A percentile compares a stretch with the other conserved stretches of the same genome.
Evolutionary conservation across 257 asterid genomes (phyloP).

Genomic region (Solanum bulbocastanum): DNA sequence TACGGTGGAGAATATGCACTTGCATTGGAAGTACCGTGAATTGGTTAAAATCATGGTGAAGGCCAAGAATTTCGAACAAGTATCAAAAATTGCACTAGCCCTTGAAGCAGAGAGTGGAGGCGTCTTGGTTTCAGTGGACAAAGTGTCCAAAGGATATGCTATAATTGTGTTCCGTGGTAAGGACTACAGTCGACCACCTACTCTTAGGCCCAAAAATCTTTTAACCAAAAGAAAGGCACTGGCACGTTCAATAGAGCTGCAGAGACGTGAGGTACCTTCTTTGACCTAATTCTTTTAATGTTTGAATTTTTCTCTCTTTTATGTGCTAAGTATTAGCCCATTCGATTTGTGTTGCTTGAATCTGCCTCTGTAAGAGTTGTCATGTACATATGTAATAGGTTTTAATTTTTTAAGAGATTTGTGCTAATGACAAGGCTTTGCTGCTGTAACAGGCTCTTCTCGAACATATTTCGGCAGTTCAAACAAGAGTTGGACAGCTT

Average conservation of each 20-base stretch:
- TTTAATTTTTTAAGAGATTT: background rate
- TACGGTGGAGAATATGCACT: constrained; percentile 98
- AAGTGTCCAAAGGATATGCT: constrained; percentile 90
- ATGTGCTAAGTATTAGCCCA: background rate
- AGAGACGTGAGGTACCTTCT: constrained; percentile 68
- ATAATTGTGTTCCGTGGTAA: constrained; percentile 82
- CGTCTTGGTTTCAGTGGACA: constrained; percentile 79
- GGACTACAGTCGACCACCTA: constrained; percentile 62
- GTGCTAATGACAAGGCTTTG: background rate
- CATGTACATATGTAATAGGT: background rate
- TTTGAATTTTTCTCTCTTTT: background rate
- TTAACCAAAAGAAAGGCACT: constrained; percentile 88
- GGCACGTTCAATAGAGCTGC: constrained; percentile 97
- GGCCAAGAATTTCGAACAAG: constrained; percentile 64
- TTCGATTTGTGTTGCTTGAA: background rate
- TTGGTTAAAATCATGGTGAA: constrained; percentile 78
- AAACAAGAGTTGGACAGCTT: constrained; percentile 45
- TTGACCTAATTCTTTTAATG: background rate
- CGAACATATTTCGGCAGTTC: constrained; percentile 50
- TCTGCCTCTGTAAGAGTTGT: background rate
- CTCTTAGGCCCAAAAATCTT: constrained; percentile 81
- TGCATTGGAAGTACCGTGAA: constrained; percentile 97
- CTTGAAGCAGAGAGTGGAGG: constrained; percentile 99
- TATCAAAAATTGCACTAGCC: constrained; percentile 62
- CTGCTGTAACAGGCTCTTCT: constrained; percentile 55